These are phyloP conservation scores for Mortierella alpina DNA, from an alignment of 192 early-diverging fungal genomes.

Conservation along the genomic window DNA sequence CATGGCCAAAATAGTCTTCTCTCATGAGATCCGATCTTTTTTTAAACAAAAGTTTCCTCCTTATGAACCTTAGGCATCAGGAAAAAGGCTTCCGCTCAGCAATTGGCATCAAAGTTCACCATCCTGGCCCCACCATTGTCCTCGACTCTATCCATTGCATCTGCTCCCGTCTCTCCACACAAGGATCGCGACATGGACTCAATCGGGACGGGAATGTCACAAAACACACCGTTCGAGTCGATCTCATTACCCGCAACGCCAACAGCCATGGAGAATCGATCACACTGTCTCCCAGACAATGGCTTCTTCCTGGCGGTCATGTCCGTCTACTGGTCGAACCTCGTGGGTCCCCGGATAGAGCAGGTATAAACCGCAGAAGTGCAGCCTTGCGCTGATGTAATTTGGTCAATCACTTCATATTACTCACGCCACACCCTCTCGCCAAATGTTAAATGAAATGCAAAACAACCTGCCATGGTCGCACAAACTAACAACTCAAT, in stretches of 20 bases:
- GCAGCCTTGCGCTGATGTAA: slow-evolving; percentile 35
- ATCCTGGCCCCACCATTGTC: slow-evolving; percentile 36
- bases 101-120: slow-evolving; percentile 46
- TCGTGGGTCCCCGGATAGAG: slow-evolving; percentile 63
- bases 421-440: background rate
- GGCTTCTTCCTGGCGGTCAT: slow-evolving; percentile 65
- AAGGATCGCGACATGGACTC: slow-evolving; percentile 29
- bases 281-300: slow-evolving; percentile 54
- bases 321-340: slow-evolving; percentile 65
- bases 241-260: slow-evolving; percentile 48
- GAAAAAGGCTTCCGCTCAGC: slow-evolving; percentile 45
- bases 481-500: slow-evolving; percentile 9
- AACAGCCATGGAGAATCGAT: slow-evolving; percentile 41
- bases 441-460: slow-evolving; percentile 4
- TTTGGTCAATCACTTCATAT: background rate
- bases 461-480: slow-evolving; percentile 20
- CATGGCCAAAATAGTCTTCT: background rate
- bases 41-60: background rate
- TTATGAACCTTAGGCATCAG: slow-evolving; percentile 18
- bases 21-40: slow-evolving; percentile 2
- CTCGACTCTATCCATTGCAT: slow-evolving; percentile 32
- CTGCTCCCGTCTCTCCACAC: slow-evolving; percentile 41
- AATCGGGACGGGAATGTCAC: slow-evolving; percentile 12
- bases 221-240: slow-evolving; percentile 34
- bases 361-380: slow-evolving; percentile 43